Conservation (phyloP, 2,329 filamentous ascomycete genomes). For the Aspergillus latus region DNA sequence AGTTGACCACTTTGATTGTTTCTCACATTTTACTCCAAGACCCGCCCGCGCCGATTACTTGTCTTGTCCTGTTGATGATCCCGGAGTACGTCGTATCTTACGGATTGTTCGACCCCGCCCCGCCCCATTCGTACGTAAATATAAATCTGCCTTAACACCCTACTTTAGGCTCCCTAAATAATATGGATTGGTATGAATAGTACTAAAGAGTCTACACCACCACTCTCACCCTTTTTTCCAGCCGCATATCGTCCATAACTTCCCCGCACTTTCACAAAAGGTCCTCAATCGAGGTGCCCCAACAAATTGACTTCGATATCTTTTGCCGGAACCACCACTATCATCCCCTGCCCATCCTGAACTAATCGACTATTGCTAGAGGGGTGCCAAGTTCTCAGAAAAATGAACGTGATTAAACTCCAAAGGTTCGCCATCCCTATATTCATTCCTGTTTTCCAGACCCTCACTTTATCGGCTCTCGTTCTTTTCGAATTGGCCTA, state of each 20-base stretch:
- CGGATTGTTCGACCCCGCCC: slow-evolving; percentile 6
- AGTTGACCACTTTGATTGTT: too few relatives aligned
- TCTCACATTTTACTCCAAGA: too few relatives aligned
- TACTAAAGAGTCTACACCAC: background rate
- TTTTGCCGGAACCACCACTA: background rate
- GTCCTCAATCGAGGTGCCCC: background rate
- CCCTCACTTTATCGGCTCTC: background rate
- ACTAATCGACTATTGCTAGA: background rate
- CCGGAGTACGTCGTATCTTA: background rate
- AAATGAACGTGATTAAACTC: slow-evolving; percentile 93
- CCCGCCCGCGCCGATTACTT: too few relatives aligned
- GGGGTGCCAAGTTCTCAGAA: slow-evolving; percentile 1
- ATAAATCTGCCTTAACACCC: slow-evolving; percentile 1
- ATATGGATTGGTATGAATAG: background rate
- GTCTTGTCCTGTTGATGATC: background rate
- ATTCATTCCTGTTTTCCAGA: too few relatives aligned
- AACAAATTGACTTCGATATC: background rate
- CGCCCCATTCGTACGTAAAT: slow-evolving; percentile 1
- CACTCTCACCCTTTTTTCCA: background rate
- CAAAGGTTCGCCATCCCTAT: slow-evolving; percentile 66
- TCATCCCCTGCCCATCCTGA: background rate
- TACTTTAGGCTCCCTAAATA: slow-evolving; percentile 7
- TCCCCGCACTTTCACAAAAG: background rate
- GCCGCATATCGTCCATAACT: background rate
- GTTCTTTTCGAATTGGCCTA: slow-evolving; percentile 20